Percentiles rank a stretch among this genome's conserved stretches.
These are phyloP conservation scores for Capsicum chinense DNA, from an alignment of 257 asterid species.

Conservation along the genomic window DNA sequence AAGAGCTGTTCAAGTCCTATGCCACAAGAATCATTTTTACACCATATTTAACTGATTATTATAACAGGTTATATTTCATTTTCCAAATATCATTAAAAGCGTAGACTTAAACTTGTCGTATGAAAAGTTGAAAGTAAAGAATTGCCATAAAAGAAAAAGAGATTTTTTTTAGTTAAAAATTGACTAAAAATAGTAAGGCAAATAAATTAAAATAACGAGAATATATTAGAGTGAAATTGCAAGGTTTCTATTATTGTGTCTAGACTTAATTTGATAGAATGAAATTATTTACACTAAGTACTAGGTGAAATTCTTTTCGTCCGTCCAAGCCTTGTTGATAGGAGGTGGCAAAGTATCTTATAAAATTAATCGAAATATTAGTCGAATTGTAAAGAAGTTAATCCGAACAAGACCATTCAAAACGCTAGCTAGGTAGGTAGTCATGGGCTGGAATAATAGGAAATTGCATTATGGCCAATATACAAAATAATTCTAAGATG, in stretches of 20 bases:
- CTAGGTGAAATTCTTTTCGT: background rate
- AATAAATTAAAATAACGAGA: too few species aligned
- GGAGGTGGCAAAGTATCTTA: background rate
- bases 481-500: constrained; percentile 20
- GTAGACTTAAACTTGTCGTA: too few species aligned
- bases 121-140: too few species aligned
- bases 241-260: background rate
- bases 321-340: background rate
- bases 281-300: background rate
- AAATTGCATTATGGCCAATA: constrained; percentile 24
- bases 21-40: constrained; percentile 6
- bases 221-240: background rate
- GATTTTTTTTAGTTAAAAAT: too few species aligned
- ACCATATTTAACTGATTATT: background rate
- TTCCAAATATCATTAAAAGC: background rate
- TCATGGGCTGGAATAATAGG: background rate
- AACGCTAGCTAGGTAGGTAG: background rate
- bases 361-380: too few species aligned
- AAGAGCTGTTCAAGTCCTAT: background rate
- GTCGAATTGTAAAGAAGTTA: too few species aligned
- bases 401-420: background rate
- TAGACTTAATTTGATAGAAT: background rate
- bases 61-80: background rate
- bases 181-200: too few species aligned
- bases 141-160: too few species aligned